A percentile compares a stretch with the other conserved stretches of the same genome.
phyloP scores from a whole-genome alignment of 345 rosid species.

The Populus euphratica region DNA sequence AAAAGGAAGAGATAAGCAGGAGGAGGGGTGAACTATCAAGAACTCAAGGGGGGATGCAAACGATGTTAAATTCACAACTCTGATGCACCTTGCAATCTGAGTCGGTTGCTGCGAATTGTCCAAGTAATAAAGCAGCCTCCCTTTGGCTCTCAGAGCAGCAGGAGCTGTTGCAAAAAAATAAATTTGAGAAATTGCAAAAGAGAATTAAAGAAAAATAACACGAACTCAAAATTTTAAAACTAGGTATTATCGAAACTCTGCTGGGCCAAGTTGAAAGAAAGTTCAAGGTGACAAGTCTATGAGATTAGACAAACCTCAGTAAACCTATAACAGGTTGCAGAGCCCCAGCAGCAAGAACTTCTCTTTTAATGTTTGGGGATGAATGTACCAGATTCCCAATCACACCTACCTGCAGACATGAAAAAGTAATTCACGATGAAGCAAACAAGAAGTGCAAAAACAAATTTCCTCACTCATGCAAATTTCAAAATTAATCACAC shows the following conservation, averaged over 20 bases:
- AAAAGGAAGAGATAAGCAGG: not conserved
- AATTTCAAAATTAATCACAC: slow-evolving; percentile 3
- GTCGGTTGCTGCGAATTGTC: slow-evolving; percentile 98
- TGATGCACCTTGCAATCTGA: slow-evolving; percentile 88
- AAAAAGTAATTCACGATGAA: slow-evolving; percentile 1
- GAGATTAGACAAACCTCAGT: slow-evolving; percentile 53
- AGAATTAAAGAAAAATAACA: not conserved
- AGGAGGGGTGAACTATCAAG: not conserved
- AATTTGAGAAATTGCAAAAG: slow-evolving; percentile 10
- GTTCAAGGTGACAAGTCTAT: not conserved
- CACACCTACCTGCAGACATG: slow-evolving; percentile 63
- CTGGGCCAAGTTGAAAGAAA: not conserved
- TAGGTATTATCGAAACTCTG: not conserved
- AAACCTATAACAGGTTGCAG: slow-evolving; percentile 93
- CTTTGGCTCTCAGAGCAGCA: slow-evolving; percentile 98
- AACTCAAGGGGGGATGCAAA: not conserved
- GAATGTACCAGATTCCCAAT: slow-evolving; percentile 98
- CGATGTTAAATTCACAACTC: not conserved
- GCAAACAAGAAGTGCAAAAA: slow-evolving; percentile 7
- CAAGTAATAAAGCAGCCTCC: slow-evolving; percentile 97
- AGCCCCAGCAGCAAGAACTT: slow-evolving; percentile 94
- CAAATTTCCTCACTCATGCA: slow-evolving; percentile 6
- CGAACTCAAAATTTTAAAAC: not conserved
- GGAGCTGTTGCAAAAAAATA: slow-evolving; percentile 53
- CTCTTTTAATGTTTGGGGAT: slow-evolving; percentile 87